Evolutionary conservation across 768 basidiomycete species (phyloP).

Genomic region (Lactarius tabidus): DNA sequence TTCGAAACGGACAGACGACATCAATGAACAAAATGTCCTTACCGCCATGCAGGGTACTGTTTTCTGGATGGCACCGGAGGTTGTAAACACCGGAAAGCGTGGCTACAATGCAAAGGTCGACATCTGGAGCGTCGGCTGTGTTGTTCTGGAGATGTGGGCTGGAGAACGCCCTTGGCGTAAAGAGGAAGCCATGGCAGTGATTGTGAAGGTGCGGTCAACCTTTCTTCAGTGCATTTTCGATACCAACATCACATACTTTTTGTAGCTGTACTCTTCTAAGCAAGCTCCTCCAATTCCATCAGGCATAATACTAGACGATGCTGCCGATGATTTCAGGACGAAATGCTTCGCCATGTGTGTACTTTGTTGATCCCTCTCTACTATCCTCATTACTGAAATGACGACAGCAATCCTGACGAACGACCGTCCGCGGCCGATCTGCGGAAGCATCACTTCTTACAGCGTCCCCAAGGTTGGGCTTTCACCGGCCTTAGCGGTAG

Average conservation of each 20-base stretch:
- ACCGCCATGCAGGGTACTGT: constrained; percentile 98
- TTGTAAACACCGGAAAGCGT: constrained; percentile 79
- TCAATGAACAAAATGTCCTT: constrained; percentile 73
- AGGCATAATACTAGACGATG: constrained; percentile 67
- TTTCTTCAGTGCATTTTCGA: constrained; percentile 1
- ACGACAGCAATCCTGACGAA: constrained; percentile 69
- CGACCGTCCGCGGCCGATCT: constrained; percentile 79
- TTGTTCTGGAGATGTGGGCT: constrained; percentile 99
- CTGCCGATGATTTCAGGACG: constrained; percentile 81
- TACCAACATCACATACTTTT: neutral
- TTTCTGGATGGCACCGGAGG: constrained; percentile 99
- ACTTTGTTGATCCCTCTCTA: neutral
- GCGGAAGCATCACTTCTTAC: constrained; percentile 73
- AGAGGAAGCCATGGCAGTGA: constrained; percentile 85
- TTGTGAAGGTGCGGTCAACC: constrained; percentile 72
- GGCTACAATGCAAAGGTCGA: constrained; percentile 97
- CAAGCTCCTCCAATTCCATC: constrained; percentile 86
- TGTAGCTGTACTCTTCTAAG: constrained; percentile 78
- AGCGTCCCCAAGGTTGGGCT: constrained; percentile 65
- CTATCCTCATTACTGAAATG: neutral
- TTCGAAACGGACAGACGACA: constrained; percentile 90
- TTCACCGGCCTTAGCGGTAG: constrained; percentile 58
- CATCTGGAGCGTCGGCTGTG: constrained; percentile 98
- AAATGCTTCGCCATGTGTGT: constrained; percentile 88
- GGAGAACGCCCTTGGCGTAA: constrained; percentile 94